A percentile compares a stretch with the other conserved stretches of the same genome.
These are phyloP conservation scores for Coniochaeta sp. DNA, from an alignment of 2,329 filamentous ascomycete species.

Conservation along the genomic window DNA sequence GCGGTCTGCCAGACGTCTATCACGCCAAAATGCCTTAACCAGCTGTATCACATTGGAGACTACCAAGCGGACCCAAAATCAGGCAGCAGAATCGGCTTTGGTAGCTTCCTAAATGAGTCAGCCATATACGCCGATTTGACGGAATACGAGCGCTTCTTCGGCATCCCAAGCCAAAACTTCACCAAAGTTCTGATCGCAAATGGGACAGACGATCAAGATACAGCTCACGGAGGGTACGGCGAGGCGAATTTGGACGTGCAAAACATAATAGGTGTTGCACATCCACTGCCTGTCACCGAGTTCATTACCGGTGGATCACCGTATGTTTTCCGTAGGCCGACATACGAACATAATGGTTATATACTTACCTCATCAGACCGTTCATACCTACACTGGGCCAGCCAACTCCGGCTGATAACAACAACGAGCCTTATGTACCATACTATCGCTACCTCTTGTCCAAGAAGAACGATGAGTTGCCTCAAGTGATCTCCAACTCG, in stretches of 20 bases:
- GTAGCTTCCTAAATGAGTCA: constrained; percentile 37
- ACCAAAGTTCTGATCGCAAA: constrained; percentile 6
- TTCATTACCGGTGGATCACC: constrained; percentile 16
- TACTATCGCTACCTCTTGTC: constrained; percentile 54
- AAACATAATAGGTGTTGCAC: constrained; percentile 24
- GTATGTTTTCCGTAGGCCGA: constrained; percentile 11
- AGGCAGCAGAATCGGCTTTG: constrained; percentile 36
- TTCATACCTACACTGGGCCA: constrained; percentile 20
- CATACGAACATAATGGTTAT: constrained; percentile 9
- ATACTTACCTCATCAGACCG: constrained; percentile 23
- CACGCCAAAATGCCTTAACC: constrained; percentile 33
- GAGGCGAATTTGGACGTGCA: constrained; percentile 32
- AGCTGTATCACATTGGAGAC: constrained; percentile 35
- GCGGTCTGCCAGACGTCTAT: constrained; percentile 21
- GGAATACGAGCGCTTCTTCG: constrained; percentile 5
- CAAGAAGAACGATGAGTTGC: constrained; percentile 45
- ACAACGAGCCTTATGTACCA: constrained; percentile 61
- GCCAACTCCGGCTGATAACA: constrained; percentile 28
- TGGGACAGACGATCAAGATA: constrained; percentile 3
- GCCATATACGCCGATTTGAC: constrained; percentile 19
- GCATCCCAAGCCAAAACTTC: constrained; percentile 9
- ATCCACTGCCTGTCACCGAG: constrained; percentile 23
- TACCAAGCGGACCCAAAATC: constrained; percentile 31
- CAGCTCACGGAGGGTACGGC: constrained; percentile 4
- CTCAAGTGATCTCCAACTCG: constrained; percentile 59